Percentiles rank a stretch among this genome's conserved stretches.
phyloP scores from a whole-genome alignment of 768 basidiomycete genomes.

The Vishniacozyma victoriae region DNA sequence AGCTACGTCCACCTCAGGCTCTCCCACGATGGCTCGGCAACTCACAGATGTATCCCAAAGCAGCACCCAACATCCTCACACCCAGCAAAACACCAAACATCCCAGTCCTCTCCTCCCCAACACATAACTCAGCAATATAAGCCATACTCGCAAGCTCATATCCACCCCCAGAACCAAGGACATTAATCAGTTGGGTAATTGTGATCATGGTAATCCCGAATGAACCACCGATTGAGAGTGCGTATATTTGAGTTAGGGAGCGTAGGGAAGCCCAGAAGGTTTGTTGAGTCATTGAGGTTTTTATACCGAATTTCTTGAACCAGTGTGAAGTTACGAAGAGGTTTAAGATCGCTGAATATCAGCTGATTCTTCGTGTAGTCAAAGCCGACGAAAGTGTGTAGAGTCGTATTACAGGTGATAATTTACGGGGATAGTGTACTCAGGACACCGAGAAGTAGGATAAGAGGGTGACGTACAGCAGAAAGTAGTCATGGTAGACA shows the following conservation, averaged over 20 bases:
- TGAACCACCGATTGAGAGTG: slow-evolving; percentile 24
- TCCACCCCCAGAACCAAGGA: slow-evolving; percentile 42
- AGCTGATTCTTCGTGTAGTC: not conserved
- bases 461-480: slow-evolving; percentile 12
- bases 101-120: slow-evolving; percentile 34
- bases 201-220: slow-evolving; percentile 33
- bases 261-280: slow-evolving; percentile 36
- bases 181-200: slow-evolving; percentile 41
- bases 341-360: slow-evolving; percentile 31
- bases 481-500: slow-evolving; percentile 28
- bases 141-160: slow-evolving; percentile 44
- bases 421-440: not conserved
- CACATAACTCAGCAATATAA: slow-evolving; percentile 30
- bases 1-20: not conserved
- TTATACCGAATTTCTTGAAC: slow-evolving; percentile 31
- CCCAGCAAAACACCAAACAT: slow-evolving; percentile 40
- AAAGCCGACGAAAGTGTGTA: too few species aligned
- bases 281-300: slow-evolving; percentile 39
- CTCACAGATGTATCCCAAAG: slow-evolving; percentile 31
- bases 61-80: slow-evolving; percentile 29
- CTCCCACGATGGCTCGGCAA: not conserved
- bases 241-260: slow-evolving; percentile 36
- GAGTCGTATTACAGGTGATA: too few species aligned
- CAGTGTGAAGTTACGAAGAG: slow-evolving; percentile 39
- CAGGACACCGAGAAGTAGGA: not conserved